Percentiles rank a stretch among this genome's conserved stretches.
These are phyloP conservation scores for Eruca vesicaria DNA, from an alignment of 441 rosid genomes.

Conservation along the genomic window DNA sequence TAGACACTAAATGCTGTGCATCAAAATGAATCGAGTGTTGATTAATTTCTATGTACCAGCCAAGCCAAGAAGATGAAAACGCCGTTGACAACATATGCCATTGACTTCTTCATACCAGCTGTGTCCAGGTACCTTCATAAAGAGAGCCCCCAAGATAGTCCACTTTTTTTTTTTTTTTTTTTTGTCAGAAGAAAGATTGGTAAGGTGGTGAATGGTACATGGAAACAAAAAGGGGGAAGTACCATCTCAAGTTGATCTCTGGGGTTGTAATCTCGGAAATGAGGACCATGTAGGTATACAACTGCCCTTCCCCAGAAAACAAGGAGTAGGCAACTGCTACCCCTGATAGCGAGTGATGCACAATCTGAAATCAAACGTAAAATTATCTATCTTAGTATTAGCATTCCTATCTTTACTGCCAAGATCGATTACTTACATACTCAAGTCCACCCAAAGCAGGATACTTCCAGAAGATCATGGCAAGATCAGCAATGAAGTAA, in stretches of 20 bases:
- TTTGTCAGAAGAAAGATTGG: slow-evolving; percentile 4
- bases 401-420: not conserved
- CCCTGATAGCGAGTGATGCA: slow-evolving; percentile 60
- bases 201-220: not conserved
- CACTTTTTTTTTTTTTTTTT: not conserved
- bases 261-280: slow-evolving; percentile 70
- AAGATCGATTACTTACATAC: slow-evolving; percentile 49
- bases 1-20: not conserved
- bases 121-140: slow-evolving; percentile 49
- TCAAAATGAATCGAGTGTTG: not conserved
- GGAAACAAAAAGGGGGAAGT: slow-evolving; percentile 7
- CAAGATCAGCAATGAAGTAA: slow-evolving; percentile 67
- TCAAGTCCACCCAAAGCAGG: slow-evolving; percentile 75
- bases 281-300: slow-evolving; percentile 68
- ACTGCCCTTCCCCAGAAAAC: slow-evolving; percentile 78
- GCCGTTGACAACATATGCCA: slow-evolving; percentile 58
- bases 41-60: slow-evolving; percentile 46
- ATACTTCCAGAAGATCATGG: slow-evolving; percentile 68
- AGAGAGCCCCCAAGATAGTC: slow-evolving; percentile 25
- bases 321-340: slow-evolving; percentile 64
- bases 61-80: slow-evolving; percentile 58
- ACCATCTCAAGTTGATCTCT: slow-evolving; percentile 71
- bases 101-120: slow-evolving; percentile 69
- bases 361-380: slow-evolving; percentile 43
- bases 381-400: slow-evolving; percentile 6